Evolutionary conservation across 805 yeast species (phyloP), one percentile per base, ranked within the genome.

Genomic region (Starmerella vitae): DNA sequence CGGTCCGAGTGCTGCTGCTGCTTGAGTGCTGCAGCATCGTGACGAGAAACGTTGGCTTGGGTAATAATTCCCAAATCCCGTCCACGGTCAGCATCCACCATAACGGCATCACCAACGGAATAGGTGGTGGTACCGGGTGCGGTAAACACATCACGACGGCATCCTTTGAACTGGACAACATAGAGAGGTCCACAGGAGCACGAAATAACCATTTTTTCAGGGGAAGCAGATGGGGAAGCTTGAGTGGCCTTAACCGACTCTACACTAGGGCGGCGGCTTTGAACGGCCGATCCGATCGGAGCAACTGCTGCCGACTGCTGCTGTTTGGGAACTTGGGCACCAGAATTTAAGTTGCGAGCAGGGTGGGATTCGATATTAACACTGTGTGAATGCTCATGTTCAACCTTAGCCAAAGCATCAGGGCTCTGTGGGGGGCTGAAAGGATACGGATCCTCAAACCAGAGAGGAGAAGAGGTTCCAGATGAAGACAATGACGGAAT

Each of bases 71-170:
- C 93, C 43, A 81, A 65, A 58, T 81, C 93, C 27, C 73, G 61
- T 27, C 93, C 93, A 25, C 93, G 64, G 53, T 81, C 93, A 1
- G 91, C 93, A 53, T 81, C 88, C 14, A 80, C 93, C 52, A 80
- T 72, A 13, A 82, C 88, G 51, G 78, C 65, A 53, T 78, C 85
- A 18, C 80, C 80, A 4, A 64, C 58, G 24, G 47, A 51, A 20
- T 58, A 49, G 18, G 57, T 54, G 9, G 65, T 50, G 20, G 51
- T 48, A 12, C 58, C 62, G 2, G 83, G 74, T 17, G 76, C 59
- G 53, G 72, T 74, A 52, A 79, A 83, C 7, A 82, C 83, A 57
- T 84, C 94, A 39, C 77, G 61, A 31, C 95, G 65, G 7, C 84
- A 82, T 21, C 78, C 74, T 56, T 85, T 84, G 62, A 84, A 84